A percentile compares a stretch with the other conserved stretches of the same genome.
phyloP scores from a whole-genome alignment of 768 basidiomycete genomes.

The Boletus sp. region DNA sequence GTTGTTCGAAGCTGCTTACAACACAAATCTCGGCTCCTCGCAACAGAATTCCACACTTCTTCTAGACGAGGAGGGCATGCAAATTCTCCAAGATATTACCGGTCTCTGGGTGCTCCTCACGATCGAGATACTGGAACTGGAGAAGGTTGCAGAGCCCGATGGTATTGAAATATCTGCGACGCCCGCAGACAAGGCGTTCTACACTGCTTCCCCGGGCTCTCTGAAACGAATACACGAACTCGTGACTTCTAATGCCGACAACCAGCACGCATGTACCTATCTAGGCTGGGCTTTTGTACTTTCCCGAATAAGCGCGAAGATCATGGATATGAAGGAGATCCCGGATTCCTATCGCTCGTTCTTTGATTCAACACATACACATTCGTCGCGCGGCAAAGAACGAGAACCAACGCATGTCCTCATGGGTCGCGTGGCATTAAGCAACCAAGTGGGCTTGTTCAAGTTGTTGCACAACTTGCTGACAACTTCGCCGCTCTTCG shows the following conservation, averaged over 20 bases:
- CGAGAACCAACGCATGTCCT: constrained; percentile 52
- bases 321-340: constrained; percentile 46
- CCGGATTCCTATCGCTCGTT: constrained; percentile 55
- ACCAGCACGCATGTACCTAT: constrained; percentile 69
- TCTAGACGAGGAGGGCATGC: constrained; percentile 70
- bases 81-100: constrained; percentile 64
- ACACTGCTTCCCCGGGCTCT: constrained; percentile 60
- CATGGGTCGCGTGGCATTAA: constrained; percentile 61
- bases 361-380: constrained; percentile 50
- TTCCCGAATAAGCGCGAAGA: constrained; percentile 53
- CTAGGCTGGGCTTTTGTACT: constrained; percentile 86
- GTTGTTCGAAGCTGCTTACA: constrained; percentile 65
- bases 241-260: constrained; percentile 55
- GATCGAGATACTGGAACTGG: constrained; percentile 78
- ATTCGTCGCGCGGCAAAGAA: constrained; percentile 48
- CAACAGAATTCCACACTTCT: constrained; percentile 66
- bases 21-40: constrained; percentile 58
- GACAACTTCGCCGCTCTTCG: constrained; percentile 73
- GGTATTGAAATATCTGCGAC: constrained; percentile 51
- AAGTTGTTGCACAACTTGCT: constrained; percentile 53
- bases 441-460: constrained; percentile 60
- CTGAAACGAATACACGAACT: constrained; percentile 67
- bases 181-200: constrained; percentile 50
- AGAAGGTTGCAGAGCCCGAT: constrained; percentile 56
- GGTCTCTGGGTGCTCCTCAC: constrained; percentile 78